Evolutionary conservation across 345 rosid species (phyloP), one percentile per base, ranked within the genome.

Genomic region (Mallotus nudiflorus): DNA sequence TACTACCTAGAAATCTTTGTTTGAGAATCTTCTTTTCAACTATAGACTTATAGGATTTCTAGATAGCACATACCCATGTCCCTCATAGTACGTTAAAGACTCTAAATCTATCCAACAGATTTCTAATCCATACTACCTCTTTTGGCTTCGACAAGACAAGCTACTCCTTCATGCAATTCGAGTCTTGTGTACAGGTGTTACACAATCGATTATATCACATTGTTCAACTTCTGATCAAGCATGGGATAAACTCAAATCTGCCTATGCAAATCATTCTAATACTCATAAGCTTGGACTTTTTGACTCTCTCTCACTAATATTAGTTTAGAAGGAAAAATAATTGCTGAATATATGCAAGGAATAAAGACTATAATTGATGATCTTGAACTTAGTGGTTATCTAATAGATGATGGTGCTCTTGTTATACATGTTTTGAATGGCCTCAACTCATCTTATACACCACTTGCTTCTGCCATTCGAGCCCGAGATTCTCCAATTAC

Each of bases 371-470:
- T 25, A 8, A 5, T 35, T 19, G 14, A 59, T 19, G 13, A 59
- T 31, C 63, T 33, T 8, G 25, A 59, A 9, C 13, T 59, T 10
- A 59, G 33, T 59, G 27, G 63, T 19, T 13, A 59, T 9, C n/a
- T 8, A 16, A 9, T 56, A 11, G 39, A 57, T 57, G 62, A 57
- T 28, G 62, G n/a, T 28, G 39, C 14, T 2, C 8, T 33, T 18
- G 24, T 59, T 13, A 59, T 59, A 25, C 64, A 59, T 59, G 45
- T 59, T 16, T 11, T 59, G 4, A 35, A 59, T 59, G 27, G 64
- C 1, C 18, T 59, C 8, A 18, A 3, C 46, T 19, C 27, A 2
- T 53, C 15, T 50, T 53, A 53, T 9, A 53, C 3, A 5, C 2
- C 58, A 22, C 58, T 53, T 24, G 28, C 45, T 5, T 59, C 27